Percentiles rank a stretch among this genome's conserved stretches.
These are phyloP conservation scores for Heritiera fomes DNA, from an alignment of 345 rosid species.

Conservation along the genomic window DNA sequence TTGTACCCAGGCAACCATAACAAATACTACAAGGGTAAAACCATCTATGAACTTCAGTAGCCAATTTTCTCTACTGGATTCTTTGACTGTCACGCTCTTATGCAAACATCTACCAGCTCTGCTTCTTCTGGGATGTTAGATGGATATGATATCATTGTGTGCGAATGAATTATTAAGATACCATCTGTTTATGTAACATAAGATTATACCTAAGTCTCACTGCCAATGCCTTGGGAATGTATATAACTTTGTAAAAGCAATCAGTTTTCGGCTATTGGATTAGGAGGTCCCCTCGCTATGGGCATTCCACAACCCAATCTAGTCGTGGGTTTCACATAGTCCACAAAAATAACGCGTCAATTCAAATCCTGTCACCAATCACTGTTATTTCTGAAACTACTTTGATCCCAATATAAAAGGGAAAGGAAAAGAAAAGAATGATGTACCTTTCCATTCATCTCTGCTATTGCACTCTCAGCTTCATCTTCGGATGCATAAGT, in stretches of 20 bases:
- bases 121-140: neutral
- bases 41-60: neutral
- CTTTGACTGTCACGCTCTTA: neutral
- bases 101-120: neutral
- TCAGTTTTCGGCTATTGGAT: constrained; percentile 2
- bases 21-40: neutral
- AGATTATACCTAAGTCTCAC: neutral
- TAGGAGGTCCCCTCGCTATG: constrained; percentile 90
- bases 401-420: neutral
- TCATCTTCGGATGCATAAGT: constrained; percentile 80
- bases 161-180: neutral
- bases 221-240: neutral
- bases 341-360: constrained; percentile 72
- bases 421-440: neutral
- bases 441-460: constrained; percentile 71
- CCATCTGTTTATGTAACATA: neutral
- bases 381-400: constrained; percentile 16
- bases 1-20: neutral
- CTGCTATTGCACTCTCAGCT: constrained; percentile 57
- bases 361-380: constrained; percentile 46
- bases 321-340: constrained; percentile 61
- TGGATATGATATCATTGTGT: constrained; percentile 6
- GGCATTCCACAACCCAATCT: constrained; percentile 43
- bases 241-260: neutral
- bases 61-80: neutral